A percentile compares a stretch with the other conserved stretches of the same genome.
Conservation (phyloP, 2,329 filamentous ascomycete genomes). For the Pezicula carpinea region DNA sequence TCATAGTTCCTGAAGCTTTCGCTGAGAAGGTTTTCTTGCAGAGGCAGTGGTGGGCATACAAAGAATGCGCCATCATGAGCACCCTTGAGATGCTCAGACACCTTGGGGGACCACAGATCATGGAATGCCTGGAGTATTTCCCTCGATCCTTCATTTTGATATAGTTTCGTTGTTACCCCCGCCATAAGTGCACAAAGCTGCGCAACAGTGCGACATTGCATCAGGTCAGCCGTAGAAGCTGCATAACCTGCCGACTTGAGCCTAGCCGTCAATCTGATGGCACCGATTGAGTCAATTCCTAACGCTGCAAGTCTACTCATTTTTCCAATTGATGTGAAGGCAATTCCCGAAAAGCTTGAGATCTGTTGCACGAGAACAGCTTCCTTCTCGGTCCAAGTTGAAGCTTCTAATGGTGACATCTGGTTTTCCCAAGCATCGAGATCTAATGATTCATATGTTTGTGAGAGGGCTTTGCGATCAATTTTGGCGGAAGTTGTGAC, state of each 20-base stretch:
- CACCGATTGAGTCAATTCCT: background rate
- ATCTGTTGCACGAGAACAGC: background rate
- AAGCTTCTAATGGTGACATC: background rate
- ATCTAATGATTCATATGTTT: background rate
- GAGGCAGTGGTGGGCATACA: constrained; percentile 20
- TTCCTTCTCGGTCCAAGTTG: background rate
- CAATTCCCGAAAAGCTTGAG: background rate
- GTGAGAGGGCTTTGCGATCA: constrained; percentile 12
- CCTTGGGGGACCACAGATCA: background rate
- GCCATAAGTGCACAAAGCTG: constrained; percentile 2
- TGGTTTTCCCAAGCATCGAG: background rate
- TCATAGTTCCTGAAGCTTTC: constrained; percentile 29
- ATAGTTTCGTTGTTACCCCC: constrained; percentile 1
- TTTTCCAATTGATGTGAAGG: background rate
- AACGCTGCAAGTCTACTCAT: background rate
- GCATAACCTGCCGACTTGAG: background rate
- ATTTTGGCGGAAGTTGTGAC: constrained; percentile 25
- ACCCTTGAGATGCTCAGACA: background rate
- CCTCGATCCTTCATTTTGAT: background rate
- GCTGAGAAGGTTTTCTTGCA: constrained; percentile 30
- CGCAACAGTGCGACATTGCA: background rate
- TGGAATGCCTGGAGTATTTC: background rate
- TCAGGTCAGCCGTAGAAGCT: background rate
- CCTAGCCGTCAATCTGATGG: background rate
- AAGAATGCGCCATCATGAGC: background rate